A percentile compares a stretch with the other conserved stretches of the same genome.
phyloP scores from a whole-genome alignment of 2,329 filamentous ascomycete species.

The Sporothrix pseudoabietina region DNA sequence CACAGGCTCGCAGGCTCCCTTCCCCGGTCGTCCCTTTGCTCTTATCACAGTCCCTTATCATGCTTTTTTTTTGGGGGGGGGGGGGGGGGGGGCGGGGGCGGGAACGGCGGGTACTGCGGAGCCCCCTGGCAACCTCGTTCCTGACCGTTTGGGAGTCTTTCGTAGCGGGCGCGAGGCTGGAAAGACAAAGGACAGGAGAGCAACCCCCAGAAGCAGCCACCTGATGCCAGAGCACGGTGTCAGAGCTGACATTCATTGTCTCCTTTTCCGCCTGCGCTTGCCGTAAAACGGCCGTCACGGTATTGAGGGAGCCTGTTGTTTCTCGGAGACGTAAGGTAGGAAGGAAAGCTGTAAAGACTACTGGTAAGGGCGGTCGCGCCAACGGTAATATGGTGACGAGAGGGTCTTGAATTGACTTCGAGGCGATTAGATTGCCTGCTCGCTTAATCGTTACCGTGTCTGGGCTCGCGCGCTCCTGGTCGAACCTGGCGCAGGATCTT shows the following conservation, averaged over 20 bases:
- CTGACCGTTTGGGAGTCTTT: not conserved
- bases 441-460: not conserved
- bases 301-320: not conserved
- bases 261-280: too few relatives aligned
- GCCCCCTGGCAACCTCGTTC: not conserved
- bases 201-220: not conserved
- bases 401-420: not conserved
- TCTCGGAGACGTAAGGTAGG: not conserved
- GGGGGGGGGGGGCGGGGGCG: constrained; percentile 27
- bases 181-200: not conserved
- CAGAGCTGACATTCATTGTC: not conserved
- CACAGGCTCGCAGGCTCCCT: not conserved
- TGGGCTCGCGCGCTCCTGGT: not conserved
- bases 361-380: too few relatives aligned
- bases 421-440: not conserved
- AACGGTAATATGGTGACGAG: not conserved
- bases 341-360: too few relatives aligned
- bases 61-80: constrained; percentile 22
- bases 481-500: not conserved
- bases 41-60: constrained; percentile 15
- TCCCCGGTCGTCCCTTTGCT: not conserved
- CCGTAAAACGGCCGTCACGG: too few relatives aligned
- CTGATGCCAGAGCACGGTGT: not conserved
- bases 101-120: constrained; percentile 26
- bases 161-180: not conserved